phyloP scores from a whole-genome alignment of 2,329 filamentous ascomycete species.

The Pseudogymnoascus sp. region DNA sequence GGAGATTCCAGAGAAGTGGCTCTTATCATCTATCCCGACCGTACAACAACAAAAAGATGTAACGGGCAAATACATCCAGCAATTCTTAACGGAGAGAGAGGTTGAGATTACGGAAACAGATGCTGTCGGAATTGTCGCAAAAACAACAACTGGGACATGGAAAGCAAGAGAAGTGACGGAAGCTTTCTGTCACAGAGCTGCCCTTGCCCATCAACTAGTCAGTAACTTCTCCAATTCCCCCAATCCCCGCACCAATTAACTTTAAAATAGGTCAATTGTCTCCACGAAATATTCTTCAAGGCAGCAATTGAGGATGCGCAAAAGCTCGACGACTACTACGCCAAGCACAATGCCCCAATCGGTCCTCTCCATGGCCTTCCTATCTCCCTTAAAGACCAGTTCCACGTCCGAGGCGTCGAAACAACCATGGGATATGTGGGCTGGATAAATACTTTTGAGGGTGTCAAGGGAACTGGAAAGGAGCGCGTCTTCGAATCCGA shows the following conservation, averaged over 20 bases:
- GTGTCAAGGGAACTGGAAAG: constrained; percentile 40
- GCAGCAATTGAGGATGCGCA: constrained; percentile 43
- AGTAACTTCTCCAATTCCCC: constrained; percentile 42
- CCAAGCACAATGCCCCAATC: constrained; percentile 33
- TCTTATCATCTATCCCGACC: constrained; percentile 39
- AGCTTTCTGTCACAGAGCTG: constrained; percentile 47
- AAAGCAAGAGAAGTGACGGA: constrained; percentile 44
- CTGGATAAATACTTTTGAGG: constrained; percentile 56
- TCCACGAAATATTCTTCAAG: constrained; percentile 49
- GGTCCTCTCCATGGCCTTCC: constrained; percentile 36
- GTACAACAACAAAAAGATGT: constrained; percentile 46
- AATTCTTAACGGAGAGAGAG: constrained; percentile 45
- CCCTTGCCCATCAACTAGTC: constrained; percentile 47
- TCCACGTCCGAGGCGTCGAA: constrained; percentile 27
- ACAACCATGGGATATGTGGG: constrained; percentile 53
- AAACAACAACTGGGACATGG: constrained; percentile 47
- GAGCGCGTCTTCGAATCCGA: constrained; percentile 45
- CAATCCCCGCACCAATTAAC: constrained; percentile 28
- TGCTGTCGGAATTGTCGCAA: constrained; percentile 46
- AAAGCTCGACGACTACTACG: constrained; percentile 43
- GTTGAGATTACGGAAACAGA: constrained; percentile 54
- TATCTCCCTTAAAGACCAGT: constrained; percentile 34
- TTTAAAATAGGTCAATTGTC: constrained; percentile 46
- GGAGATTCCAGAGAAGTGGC: constrained; percentile 50
- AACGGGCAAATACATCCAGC: constrained; percentile 46